phyloP scores from a whole-genome alignment of 257 asterid species.

The Nyctanthes arbortristis region DNA sequence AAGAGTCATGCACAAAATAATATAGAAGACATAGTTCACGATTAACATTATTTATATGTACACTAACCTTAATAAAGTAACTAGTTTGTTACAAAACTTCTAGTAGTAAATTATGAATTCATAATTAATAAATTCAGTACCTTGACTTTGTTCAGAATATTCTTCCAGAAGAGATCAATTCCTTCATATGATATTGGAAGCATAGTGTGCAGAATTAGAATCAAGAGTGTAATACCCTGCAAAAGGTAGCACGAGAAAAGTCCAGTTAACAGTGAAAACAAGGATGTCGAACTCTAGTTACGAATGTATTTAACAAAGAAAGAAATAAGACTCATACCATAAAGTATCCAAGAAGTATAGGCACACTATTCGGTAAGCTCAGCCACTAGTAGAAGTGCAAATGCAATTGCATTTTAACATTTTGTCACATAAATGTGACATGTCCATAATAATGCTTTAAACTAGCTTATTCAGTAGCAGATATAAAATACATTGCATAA shows the following conservation, averaged over 20 bases:
- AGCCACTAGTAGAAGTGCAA: background rate
- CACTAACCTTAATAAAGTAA: background rate
- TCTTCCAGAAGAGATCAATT: slow-evolving; percentile 66
- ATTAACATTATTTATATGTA: background rate
- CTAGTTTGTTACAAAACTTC: slow-evolving; percentile 10
- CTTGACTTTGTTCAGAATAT: slow-evolving; percentile 65
- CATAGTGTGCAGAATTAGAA: slow-evolving; percentile 69
- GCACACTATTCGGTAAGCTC: slow-evolving; percentile 8
- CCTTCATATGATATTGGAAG: slow-evolving; percentile 89
- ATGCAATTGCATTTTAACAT: background rate
- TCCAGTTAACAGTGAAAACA: slow-evolving; percentile 11
- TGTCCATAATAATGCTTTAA: background rate
- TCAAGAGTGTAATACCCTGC: slow-evolving; percentile 70
- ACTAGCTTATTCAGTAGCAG: background rate
- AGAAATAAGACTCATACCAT: slow-evolving; percentile 13
- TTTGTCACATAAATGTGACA: background rate
- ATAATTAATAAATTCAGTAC: slow-evolving; percentile 38
- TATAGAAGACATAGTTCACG: background rate
- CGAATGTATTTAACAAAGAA: background rate
- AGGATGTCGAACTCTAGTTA: background rate
- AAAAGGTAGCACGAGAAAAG: slow-evolving; percentile 23
- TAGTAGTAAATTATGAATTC: slow-evolving; percentile 13
- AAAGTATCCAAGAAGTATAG: slow-evolving; percentile 19
- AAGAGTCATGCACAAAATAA: background rate
- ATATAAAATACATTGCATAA: too few relatives aligned